These are phyloP conservation scores for Fusarium tuaranense DNA, from an alignment of 2,329 filamentous ascomycete species.

Conservation along the genomic window DNA sequence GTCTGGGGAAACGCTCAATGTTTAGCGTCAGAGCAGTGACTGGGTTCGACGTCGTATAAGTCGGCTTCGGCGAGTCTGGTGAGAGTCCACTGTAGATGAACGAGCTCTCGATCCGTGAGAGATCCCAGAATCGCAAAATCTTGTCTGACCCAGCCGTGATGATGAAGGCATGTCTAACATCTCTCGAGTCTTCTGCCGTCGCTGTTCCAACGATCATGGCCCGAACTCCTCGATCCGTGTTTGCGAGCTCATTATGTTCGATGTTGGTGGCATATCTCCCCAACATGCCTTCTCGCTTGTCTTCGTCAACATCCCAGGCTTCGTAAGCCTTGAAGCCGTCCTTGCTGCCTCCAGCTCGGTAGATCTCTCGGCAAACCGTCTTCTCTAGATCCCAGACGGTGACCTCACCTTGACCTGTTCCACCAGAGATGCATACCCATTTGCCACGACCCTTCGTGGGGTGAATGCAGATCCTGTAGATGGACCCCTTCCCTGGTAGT, in stretches of 20 bases:
- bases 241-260: slow-evolving; percentile 68
- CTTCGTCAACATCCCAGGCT: slow-evolving; percentile 90
- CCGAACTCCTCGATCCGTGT: slow-evolving; percentile 75
- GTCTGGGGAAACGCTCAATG: slow-evolving; percentile 68
- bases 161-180: slow-evolving; percentile 84
- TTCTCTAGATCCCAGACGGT: slow-evolving; percentile 97
- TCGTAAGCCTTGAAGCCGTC: slow-evolving; percentile 77
- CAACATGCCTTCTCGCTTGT: slow-evolving; percentile 87
- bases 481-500: slow-evolving; percentile 81
- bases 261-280: slow-evolving; percentile 83
- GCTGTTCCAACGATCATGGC: slow-evolving; percentile 81
- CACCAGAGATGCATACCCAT: slow-evolving; percentile 90
- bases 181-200: slow-evolving; percentile 75
- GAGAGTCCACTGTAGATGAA: slow-evolving; percentile 83
- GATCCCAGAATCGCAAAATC: slow-evolving; percentile 94
- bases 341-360: slow-evolving; percentile 75
- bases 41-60: slow-evolving; percentile 75
- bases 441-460: slow-evolving; percentile 82
- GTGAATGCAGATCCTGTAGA: slow-evolving; percentile 84
- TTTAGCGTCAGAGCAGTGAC: slow-evolving; percentile 73
- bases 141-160: slow-evolving; percentile 90
- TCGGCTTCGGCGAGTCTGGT: slow-evolving; percentile 77
- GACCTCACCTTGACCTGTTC: slow-evolving; percentile 87
- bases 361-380: slow-evolving; percentile 87
- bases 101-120: slow-evolving; percentile 81